Evolutionary conservation across 2,329 filamentous ascomycete genomes (phyloP), one percentile per base, ranked within the genome.

Genomic region (Botryotinia globosa): DNA sequence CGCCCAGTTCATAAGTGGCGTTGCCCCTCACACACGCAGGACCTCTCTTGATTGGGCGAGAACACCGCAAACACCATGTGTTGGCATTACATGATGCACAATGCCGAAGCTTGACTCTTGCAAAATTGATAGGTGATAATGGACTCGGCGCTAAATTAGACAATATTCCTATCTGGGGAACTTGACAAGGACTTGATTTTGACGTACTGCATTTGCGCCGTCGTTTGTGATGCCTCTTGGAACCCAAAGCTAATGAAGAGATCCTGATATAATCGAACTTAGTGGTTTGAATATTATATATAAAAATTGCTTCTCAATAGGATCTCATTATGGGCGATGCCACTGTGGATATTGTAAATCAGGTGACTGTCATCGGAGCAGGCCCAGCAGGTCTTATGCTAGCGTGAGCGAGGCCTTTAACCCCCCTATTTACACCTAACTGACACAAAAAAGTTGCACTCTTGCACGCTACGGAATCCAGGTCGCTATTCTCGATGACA

Each of bases 401-500:
- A 66, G 77, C 78, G 77, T 78, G 73, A 71, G 77, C 74, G 20
- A 42, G n/a, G 14, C 18, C 9, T 29, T 3, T 32, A 18, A 18
- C 34, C 20, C 42, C 16, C 48, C 45, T 39, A 12, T 51, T 1
- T 37, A 18, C 34, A 39, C 51, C 44, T 20, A 6, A 69, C 75
- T 87, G 85, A 22, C 84, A 85, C 48, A 86, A 88, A 75, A 83
- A 93, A 51, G 87, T 87, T 29, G 65, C 18, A 56, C 65, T 4
- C 65, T 68, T 39, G 18, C 20, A 16, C 86, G 90, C 14, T 92
- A 88, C 77, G 91, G 91, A 22, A 88, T 93, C 77, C 88, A 88
- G 72, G 86, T 88, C 4, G 85, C 86, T 58, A 85, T 93, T 62
- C 84, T 93, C 66, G 92, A 94, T 82, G 90, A 93, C 79, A 84